Conservation (phyloP, 1,139 yeast species). For the Yamadazyma diospyri region DNA sequence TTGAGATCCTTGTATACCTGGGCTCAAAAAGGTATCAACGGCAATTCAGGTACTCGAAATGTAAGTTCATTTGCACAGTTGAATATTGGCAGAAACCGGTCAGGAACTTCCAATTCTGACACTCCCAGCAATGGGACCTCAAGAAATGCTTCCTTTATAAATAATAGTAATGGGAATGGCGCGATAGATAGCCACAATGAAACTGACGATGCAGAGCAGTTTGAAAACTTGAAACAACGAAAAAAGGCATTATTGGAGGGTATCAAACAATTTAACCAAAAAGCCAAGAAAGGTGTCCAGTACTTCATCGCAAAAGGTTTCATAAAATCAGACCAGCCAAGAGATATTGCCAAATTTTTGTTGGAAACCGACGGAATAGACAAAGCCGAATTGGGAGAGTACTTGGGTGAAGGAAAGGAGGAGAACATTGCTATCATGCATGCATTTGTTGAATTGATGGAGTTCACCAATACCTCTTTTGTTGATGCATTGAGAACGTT, state of each 20-base stretch:
- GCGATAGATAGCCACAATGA: slow-evolving; percentile 28
- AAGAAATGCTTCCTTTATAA: slow-evolving; percentile 28
- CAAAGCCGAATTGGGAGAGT: slow-evolving; percentile 85
- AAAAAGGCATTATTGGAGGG: slow-evolving; percentile 82
- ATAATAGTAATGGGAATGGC: slow-evolving; percentile 9
- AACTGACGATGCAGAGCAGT: slow-evolving; percentile 75
- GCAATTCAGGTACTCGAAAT: slow-evolving; percentile 7
- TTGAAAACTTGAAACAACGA: slow-evolving; percentile 78
- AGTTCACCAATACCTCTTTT: slow-evolving; percentile 64
- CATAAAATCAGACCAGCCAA: slow-evolving; percentile 57
- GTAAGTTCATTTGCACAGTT: slow-evolving; percentile 17
- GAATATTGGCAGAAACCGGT: slow-evolving; percentile 30
- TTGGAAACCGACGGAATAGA: slow-evolving; percentile 78
- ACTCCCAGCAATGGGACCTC: slow-evolving; percentile 21
- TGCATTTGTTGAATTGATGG: slow-evolving; percentile 86
- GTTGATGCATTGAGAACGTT: slow-evolving; percentile 84
- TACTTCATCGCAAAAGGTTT: slow-evolving; percentile 61
- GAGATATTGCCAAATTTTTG: slow-evolving; percentile 70
- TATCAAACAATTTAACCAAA: slow-evolving; percentile 73
- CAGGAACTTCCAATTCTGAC: slow-evolving; percentile 41
- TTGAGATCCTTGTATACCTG: slow-evolving; percentile 79
- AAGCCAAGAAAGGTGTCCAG: slow-evolving; percentile 77
- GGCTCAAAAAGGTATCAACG: slow-evolving; percentile 70
- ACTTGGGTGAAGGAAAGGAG: slow-evolving; percentile 84
- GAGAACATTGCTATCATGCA: slow-evolving; percentile 83